These are phyloP conservation scores for Ophidiomyces ophidiicola DNA, from an alignment of 2,329 filamentous ascomycete species.

Conservation along the genomic window DNA sequence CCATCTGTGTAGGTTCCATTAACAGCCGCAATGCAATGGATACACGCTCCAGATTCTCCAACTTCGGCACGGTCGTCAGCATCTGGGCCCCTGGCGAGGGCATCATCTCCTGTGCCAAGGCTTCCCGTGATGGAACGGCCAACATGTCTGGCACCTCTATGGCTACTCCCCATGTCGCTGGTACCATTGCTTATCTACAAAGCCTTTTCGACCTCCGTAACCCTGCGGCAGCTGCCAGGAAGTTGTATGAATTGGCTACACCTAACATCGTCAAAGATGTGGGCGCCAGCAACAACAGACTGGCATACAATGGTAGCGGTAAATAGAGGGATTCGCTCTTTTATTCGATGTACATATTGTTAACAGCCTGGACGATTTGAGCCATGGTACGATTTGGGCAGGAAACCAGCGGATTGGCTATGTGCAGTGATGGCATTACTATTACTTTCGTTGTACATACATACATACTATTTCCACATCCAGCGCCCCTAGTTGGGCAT, in stretches of 20 bases:
- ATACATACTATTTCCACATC: too few species aligned
- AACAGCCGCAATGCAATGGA: slow-evolving; percentile 1
- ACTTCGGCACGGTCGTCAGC: slow-evolving; percentile 98
- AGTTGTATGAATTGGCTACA: slow-evolving; percentile 2
- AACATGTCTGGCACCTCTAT: slow-evolving; percentile 99
- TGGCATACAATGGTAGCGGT: slow-evolving; percentile 8
- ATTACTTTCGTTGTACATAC: too few species aligned
- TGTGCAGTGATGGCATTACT: too few species aligned
- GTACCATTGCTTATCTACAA: slow-evolving; percentile 69
- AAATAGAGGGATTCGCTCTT: slow-evolving; percentile 2
- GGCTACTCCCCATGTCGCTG: slow-evolving; percentile 93
- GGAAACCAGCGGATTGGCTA: too few species aligned
- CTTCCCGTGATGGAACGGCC: slow-evolving; percentile 89
- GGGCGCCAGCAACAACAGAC: slow-evolving; percentile 1
- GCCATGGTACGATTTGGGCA: too few species aligned
- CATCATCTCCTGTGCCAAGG: slow-evolving; percentile 97
- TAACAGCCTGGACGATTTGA: too few species aligned
- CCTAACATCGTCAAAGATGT: not conserved
- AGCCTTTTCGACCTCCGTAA: slow-evolving; percentile 1
- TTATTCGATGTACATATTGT: not conserved
- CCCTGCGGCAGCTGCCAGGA: slow-evolving; percentile 2
- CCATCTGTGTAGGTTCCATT: slow-evolving; percentile 6
- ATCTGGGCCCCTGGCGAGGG: slow-evolving; percentile 96
- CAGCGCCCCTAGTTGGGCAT: too few species aligned
- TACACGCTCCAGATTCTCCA: slow-evolving; percentile 59